Evolutionary conservation across 495 filamentous ascomycete genomes (phyloP), one percentile per base, ranked within the genome.

Genomic region (Lasiosphaeria miniovina): DNA sequence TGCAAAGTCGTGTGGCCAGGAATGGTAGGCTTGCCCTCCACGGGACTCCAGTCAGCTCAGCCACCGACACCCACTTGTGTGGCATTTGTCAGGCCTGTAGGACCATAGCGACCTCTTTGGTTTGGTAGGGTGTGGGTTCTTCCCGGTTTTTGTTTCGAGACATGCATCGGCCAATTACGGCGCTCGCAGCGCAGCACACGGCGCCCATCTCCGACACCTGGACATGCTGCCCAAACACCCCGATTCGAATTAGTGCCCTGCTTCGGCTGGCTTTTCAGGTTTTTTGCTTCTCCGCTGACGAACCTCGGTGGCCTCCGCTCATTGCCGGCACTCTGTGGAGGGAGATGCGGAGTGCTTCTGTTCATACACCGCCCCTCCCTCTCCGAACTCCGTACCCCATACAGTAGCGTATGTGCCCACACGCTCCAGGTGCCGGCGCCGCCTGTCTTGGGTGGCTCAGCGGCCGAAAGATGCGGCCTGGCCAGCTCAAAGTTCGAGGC

Each of bases 161-260:
- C 57, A 53, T 52, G 52, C 52, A 17, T 4, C 54, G 24, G 35
- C 64, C 64, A 66, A 66, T 66, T 51, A 61, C 64, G 55, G 58
- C 43, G 41, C 43, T 35, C 54, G 59, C 59, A 59, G 59, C 7
- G 4, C 40, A 49, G 49, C 33, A n/a, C 51, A 32, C 52, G 46
- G 56, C 59, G 45, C 5, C 52, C 34, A 17, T n/a, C 49, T 53
- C 43, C 41, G 58, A 60, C 58, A 12, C 9, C 35, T 31, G 31
- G 17, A 24, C 53, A 57, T 51, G 34, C 15, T 52, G 9, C 49
- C 57, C 57, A 59, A 56, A 52, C 52, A 32, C 49, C 59, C 60
- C 52, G 60, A 57, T 60, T 59, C 59, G 63, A 58, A 51, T 12
- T 14, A 52, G 48, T 35, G 10, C 34, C 43, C 24, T 24, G 2